Evolutionary conservation across 23 red algal genomes (phyloP).

Genomic region (Gracilaria domingensis): DNA sequence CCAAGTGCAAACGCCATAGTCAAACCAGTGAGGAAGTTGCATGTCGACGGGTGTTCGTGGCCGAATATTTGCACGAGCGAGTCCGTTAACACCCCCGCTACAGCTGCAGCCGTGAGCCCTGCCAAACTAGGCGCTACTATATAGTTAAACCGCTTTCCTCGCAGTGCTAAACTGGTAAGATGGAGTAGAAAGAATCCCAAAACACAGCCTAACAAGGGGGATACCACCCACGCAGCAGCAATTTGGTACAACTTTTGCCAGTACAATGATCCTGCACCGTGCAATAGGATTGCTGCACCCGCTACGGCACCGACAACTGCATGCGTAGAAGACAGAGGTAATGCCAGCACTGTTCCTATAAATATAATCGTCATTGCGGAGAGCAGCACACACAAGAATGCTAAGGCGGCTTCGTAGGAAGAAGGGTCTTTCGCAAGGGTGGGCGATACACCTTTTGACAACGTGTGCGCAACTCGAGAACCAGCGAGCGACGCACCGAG

Average conservation of each 20-base stretch:
- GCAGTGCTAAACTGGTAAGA: constrained; percentile 9
- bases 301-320: constrained; percentile 76
- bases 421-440: constrained; percentile 20
- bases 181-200: constrained; percentile 50
- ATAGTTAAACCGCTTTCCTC: neutral
- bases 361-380: constrained; percentile 60
- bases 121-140: constrained; percentile 14
- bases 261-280: constrained; percentile 45
- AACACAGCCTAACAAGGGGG: constrained; percentile 72
- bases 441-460: constrained; percentile 61
- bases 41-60: neutral
- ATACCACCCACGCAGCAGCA: constrained; percentile 66
- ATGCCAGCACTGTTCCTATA: constrained; percentile 63
- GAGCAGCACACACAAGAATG: constrained; percentile 74
- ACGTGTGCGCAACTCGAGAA: constrained; percentile 74
- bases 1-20: constrained; percentile 19
- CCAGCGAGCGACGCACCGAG: constrained; percentile 77
- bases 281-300: constrained; percentile 61
- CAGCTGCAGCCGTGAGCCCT: constrained; percentile 27
- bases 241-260: constrained; percentile 58
- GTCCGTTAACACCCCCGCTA: constrained; percentile 21
- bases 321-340: constrained; percentile 83
- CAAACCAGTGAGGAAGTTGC: neutral
- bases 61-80: constrained; percentile 24
- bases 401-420: constrained; percentile 20